phyloP scores from a whole-genome alignment of 306 rosid genomes.

The Sphenostylis stenocarpa region DNA sequence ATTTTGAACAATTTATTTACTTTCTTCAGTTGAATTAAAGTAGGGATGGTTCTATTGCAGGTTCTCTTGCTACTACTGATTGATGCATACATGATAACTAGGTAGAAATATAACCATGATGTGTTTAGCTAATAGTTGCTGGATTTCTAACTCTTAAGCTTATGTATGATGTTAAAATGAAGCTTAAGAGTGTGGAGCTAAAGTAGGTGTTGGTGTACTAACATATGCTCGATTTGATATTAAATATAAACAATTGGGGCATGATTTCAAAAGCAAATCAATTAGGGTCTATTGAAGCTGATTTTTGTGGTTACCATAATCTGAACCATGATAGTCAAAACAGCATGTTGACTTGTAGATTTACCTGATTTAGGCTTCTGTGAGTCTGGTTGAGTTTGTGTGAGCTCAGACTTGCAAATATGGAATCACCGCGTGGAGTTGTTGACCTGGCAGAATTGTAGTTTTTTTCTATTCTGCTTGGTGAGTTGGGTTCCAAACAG shows the following conservation, averaged over 20 bases:
- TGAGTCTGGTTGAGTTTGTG: background rate
- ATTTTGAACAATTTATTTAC: background rate
- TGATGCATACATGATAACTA: conserved; percentile 19
- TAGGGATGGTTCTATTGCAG: conserved; percentile 13
- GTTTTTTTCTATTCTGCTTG: background rate
- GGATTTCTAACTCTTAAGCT: background rate
- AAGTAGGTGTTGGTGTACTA: background rate
- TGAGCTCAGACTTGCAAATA: background rate
- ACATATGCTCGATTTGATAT: background rate
- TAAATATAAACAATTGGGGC: background rate
- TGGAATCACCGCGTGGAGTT: background rate
- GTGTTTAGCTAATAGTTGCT: background rate
- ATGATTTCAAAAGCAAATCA: background rate
- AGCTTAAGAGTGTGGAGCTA: background rate
- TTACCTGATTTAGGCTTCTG: background rate
- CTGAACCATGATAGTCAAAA: background rate
- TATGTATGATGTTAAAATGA: background rate
- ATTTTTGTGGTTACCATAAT: background rate
- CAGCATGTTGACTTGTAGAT: background rate
- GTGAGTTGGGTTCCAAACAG: too few relatives aligned
- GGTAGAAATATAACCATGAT: background rate
- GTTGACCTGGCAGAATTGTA: background rate
- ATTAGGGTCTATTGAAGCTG: background rate
- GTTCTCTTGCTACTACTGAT: background rate
- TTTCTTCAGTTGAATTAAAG: background rate